These are phyloP conservation scores for Candolleomyces eurysporus DNA, from an alignment of 768 basidiomycete species.

Conservation along the genomic window DNA sequence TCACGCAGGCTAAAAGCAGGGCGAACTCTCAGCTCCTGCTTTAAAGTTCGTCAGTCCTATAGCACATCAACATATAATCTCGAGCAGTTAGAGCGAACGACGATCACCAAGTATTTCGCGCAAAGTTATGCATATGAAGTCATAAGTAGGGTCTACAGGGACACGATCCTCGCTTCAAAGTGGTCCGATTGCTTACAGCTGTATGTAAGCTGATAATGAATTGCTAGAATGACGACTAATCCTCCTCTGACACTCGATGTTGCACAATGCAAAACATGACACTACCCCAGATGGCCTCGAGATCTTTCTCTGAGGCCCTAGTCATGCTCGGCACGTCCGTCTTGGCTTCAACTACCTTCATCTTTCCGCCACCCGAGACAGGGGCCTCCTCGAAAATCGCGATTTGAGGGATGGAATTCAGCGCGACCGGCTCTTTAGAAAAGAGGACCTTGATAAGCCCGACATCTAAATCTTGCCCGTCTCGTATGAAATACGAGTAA, in stretches of 20 bases:
- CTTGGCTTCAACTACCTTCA: not conserved
- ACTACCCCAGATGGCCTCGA: not conserved
- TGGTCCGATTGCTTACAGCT: no score
- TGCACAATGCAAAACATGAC: conserved; percentile 5
- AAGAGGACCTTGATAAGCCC: conserved; percentile 35
- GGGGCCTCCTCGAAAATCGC: not conserved
- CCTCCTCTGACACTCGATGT: not conserved
- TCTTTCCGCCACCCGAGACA: not conserved
- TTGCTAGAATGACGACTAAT: no score
- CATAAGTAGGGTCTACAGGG: no score
- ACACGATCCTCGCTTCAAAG: no score
- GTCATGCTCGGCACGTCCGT: not conserved
- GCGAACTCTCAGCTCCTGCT: no score
- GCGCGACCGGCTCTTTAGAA: conserved; percentile 11
- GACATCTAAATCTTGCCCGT: conserved; percentile 29
- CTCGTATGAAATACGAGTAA: conserved; percentile 17
- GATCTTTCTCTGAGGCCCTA: not conserved
- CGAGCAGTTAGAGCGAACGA: no score
- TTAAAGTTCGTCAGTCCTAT: no score
- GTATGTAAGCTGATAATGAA: no score
- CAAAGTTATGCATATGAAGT: no score
- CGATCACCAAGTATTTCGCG: no score
- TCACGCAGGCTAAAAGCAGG: no score
- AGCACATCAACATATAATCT: no score
- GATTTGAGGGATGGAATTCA: not conserved